Base-by-base conservation (phyloP, 805 yeast species). In the Metschnikowia aberdeeniae region DNA sequence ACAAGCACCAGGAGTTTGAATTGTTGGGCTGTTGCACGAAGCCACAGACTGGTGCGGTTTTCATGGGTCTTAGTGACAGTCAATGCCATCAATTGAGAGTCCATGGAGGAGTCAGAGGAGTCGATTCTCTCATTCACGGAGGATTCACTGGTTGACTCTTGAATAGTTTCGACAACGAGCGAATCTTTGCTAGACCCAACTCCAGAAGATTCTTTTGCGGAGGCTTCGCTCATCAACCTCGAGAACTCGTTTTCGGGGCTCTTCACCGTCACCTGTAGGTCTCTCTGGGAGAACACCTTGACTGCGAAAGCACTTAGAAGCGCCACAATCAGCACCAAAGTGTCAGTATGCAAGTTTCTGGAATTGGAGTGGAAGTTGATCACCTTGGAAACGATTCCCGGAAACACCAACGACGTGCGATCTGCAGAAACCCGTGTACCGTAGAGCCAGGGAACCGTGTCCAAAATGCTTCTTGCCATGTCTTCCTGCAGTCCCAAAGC, bases 371-470 rank as follows among this genome's bases (percentile, higher is more conserved):
- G 55, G 46, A 64, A 68, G 14, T 61, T 60, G 4, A 68, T 58
- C 13, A 68, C 44, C 36, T 61, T 54, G 4, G 75, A 70, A 1
- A 63, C 53, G 5, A 65, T 51, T 1, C 76, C 76, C 1, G 76
- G 76, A n/a, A 71, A 55, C 2, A 70, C 67, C 34, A 60, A 60
- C 9, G 74, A 59, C 6, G 68, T 40, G 31, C 64, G 66, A n/a
- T 65, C 66, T 4, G 70, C 29, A 6, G 62, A 36, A 3, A 67
- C 58, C 8, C 53, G 41, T 4, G 51, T 49, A 1, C 50, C 10
- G 36, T 55, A 55, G 8, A 56, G 42, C 28, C 34, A 34, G 10
- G 47, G 35, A 12, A 63, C 40, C 3, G 59, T 41, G n/a, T 17
- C 19, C 27, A 51, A 29, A 8, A 49, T 42, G 2, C 37, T 12